phyloP scores from a whole-genome alignment of 345 rosid species.

The Eutrema japonicum region DNA sequence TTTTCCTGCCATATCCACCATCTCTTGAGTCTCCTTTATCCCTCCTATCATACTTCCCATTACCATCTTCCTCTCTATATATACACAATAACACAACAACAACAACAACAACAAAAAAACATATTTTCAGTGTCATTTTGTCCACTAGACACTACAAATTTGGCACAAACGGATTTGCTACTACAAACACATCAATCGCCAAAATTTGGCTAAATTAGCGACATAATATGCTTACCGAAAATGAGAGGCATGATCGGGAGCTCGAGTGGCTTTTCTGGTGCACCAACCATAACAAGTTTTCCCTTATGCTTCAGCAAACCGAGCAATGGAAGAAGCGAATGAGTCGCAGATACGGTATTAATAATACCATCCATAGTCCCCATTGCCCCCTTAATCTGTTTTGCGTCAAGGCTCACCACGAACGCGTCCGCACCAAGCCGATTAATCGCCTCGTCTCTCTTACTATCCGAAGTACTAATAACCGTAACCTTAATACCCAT shows the following conservation, averaged over 20 bases:
- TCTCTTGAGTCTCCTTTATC: conserved; percentile 64
- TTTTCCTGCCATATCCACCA: conserved; percentile 57
- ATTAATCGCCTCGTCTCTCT: conserved; percentile 64
- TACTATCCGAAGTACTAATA: conserved; percentile 65
- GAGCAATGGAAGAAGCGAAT: conserved; percentile 49
- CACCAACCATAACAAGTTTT: conserved; percentile 54
- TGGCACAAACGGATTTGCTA: neutral
- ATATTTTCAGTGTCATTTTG: neutral
- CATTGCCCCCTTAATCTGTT: conserved; percentile 41
- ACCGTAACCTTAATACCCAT: conserved; percentile 67
- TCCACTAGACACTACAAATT: neutral
- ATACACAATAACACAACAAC: neutral
- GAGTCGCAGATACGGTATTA: conserved; percentile 53
- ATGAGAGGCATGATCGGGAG: conserved; percentile 50
- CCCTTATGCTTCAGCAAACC: conserved; percentile 49
- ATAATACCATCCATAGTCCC: conserved; percentile 58
- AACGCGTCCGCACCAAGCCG: conserved; percentile 63
- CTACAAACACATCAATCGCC: neutral
- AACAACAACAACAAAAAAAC: neutral
- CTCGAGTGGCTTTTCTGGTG: conserved; percentile 59
- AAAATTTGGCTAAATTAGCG: neutral
- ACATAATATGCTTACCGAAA: conserved; percentile 40
- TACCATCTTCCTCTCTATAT: conserved; percentile 52
- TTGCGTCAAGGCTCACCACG: conserved; percentile 55
- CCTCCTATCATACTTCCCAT: conserved; percentile 58